Conservation (phyloP, 176 grass and related monocot genomes). For the Typha latifolia region DNA sequence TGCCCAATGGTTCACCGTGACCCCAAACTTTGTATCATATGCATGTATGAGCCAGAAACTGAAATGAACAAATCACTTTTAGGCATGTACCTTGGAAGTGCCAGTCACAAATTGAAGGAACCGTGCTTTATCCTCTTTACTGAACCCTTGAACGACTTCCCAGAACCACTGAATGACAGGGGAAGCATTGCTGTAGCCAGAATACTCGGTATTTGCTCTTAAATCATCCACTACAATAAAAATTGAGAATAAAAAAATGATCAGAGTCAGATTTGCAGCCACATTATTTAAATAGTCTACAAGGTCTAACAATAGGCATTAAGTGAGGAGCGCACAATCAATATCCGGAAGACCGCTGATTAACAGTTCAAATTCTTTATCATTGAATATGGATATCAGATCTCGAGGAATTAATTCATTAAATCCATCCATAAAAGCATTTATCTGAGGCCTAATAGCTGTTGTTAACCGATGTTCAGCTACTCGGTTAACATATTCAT, state of each 20-base stretch:
- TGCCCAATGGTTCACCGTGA: too few species aligned
- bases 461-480: conserved; percentile 86
- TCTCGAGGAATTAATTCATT: conserved; percentile 77
- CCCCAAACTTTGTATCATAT: too few species aligned
- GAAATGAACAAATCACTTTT: background rate
- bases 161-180: conserved; percentile 99
- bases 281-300: background rate
- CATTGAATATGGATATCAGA: conserved; percentile 93
- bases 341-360: conserved; percentile 98
- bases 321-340: conserved; percentile 59
- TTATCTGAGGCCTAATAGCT: conserved; percentile 96
- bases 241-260: conserved; percentile 6
- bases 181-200: conserved; percentile 90
- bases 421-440: conserved; percentile 88
- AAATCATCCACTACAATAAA: conserved; percentile 81
- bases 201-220: conserved; percentile 93
- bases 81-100: conserved; percentile 73
- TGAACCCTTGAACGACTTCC: conserved; percentile 92
- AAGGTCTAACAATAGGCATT: background rate
- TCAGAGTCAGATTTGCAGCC: background rate
- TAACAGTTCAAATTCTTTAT: conserved; percentile 94
- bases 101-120: conserved; percentile 98
- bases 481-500: conserved; percentile 86
- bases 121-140: conserved; percentile 96
- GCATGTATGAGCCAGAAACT: background rate